These are phyloP conservation scores for Aureobasidium melanogenum DNA, from an alignment of 2,329 filamentous ascomycete species.

Conservation along the genomic window DNA sequence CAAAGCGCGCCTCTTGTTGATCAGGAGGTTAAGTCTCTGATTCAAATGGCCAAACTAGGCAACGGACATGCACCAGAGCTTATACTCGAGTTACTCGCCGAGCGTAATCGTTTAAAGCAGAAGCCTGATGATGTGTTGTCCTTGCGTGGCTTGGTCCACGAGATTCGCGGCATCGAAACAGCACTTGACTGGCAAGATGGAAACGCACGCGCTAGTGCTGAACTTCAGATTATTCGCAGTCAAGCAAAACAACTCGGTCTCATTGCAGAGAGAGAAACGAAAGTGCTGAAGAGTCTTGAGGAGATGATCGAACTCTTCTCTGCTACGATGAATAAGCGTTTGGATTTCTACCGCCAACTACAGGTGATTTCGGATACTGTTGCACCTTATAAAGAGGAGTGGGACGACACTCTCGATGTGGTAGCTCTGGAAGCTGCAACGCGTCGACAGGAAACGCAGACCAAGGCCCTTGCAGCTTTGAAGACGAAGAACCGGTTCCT, in stretches of 20 bases:
- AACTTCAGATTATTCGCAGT: conserved; percentile 55
- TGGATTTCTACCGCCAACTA: conserved; percentile 85
- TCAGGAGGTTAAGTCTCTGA: conserved; percentile 54
- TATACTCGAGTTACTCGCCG: conserved; percentile 40
- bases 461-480: conserved; percentile 50
- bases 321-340: conserved; percentile 69
- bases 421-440: conserved; percentile 35
- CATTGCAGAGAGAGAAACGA: conserved; percentile 44
- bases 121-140: conserved; percentile 51
- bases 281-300: conserved; percentile 45
- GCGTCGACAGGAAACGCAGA: conserved; percentile 43
- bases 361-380: conserved; percentile 88
- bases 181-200: conserved; percentile 51
- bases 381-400: conserved; percentile 58
- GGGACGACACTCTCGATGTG: conserved; percentile 48
- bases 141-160: conserved; percentile 59
- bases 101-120: conserved; percentile 37
- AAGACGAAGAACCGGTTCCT: conserved; percentile 71
- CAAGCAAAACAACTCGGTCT: conserved; percentile 53
- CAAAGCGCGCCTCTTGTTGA: conserved; percentile 65
- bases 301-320: conserved; percentile 70
- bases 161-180: conserved; percentile 56
- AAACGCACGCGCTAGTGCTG: conserved; percentile 49
- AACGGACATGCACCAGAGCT: conserved; percentile 62
- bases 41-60: conserved; percentile 41